Evolutionary conservation across 1,139 yeast genomes (phyloP).

Genomic region (Yamadazyma diddensiae): DNA sequence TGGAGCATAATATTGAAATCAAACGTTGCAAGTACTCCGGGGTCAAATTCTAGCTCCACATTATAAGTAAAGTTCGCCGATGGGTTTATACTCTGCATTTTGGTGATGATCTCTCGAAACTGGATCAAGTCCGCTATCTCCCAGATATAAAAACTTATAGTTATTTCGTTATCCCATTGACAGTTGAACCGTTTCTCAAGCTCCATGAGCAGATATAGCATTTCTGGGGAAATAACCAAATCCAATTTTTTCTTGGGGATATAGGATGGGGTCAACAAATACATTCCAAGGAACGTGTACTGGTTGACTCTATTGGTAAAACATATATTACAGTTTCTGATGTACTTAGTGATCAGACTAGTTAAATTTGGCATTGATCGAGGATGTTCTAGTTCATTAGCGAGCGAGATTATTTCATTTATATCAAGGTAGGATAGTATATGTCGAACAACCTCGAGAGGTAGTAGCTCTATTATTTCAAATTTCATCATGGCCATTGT

Average conservation of each 20-base stretch:
- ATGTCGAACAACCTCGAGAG: conserved; percentile 8
- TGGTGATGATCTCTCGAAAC: conserved; percentile 11
- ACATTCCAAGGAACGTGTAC: conserved; percentile 14
- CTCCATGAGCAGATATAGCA: conserved; percentile 5
- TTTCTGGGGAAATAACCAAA: conserved; percentile 4
- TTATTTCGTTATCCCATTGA: conserved; percentile 10
- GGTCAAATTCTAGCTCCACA: conserved; percentile 23
- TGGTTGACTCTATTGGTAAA: conserved; percentile 12
- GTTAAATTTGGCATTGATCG: neutral
- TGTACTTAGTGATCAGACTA: conserved; percentile 1
- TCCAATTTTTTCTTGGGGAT: conserved; percentile 5
- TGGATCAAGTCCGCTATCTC: conserved; percentile 17
- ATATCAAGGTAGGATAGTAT: conserved; percentile 9
- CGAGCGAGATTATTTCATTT: conserved; percentile 8
- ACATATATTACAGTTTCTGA: conserved; percentile 5
- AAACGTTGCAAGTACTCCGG: conserved; percentile 16
- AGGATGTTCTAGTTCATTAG: neutral
- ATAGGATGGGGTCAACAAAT: conserved; percentile 14
- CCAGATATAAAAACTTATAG: conserved; percentile 22
- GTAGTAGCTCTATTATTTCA: conserved; percentile 6
- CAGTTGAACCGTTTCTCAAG: conserved; percentile 4
- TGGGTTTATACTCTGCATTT: neutral
- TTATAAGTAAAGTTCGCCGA: conserved; percentile 11
- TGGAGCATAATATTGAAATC: conserved; percentile 13
- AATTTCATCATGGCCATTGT: no score